Conservation (phyloP, 352 stramenopile species). For the Phytophthora meadii region DNA sequence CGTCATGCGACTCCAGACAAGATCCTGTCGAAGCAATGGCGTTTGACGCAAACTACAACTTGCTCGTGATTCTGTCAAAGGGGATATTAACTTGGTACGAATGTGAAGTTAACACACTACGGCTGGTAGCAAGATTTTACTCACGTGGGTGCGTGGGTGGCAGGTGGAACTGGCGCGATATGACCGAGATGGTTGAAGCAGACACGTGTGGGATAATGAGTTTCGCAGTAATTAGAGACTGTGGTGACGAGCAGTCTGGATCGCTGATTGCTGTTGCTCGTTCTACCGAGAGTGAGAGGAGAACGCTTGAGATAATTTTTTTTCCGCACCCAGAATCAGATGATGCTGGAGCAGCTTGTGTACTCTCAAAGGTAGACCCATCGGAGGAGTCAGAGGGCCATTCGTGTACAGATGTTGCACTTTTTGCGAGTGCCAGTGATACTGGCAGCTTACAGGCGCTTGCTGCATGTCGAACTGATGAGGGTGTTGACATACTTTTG, state of each 20-base stretch:
- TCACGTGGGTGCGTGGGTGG: neutral
- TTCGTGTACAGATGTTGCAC: neutral
- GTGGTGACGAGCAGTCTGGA: neutral
- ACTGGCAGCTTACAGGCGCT: conserved; percentile 5
- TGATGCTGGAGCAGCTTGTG: neutral
- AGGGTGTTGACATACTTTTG: conserved; percentile 13
- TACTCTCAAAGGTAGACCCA: conserved; percentile 8
- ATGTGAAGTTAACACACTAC: neutral
- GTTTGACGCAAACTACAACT: conserved; percentile 21
- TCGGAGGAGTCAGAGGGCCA: neutral
- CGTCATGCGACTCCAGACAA: conserved; percentile 16
- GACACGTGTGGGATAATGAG: conserved; percentile 19
- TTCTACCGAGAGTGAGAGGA: neutral
- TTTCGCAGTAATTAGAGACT: conserved; percentile 22
- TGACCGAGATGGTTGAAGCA: conserved; percentile 30
- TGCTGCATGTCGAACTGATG: conserved; percentile 12
- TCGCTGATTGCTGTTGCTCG: conserved; percentile 19
- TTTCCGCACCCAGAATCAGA: conserved; percentile 8
- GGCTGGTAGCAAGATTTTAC: neutral
- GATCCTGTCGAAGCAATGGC: conserved; percentile 20
- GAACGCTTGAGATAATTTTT: conserved; percentile 14
- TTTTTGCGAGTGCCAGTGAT: conserved; percentile 1
- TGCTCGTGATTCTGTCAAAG: conserved; percentile 31
- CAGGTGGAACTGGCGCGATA: conserved; percentile 51
- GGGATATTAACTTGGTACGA: conserved; percentile 43